These are phyloP conservation scores for Fragaria vesca DNA, from an alignment of 306 rosid species.

Conservation along the genomic window DNA sequence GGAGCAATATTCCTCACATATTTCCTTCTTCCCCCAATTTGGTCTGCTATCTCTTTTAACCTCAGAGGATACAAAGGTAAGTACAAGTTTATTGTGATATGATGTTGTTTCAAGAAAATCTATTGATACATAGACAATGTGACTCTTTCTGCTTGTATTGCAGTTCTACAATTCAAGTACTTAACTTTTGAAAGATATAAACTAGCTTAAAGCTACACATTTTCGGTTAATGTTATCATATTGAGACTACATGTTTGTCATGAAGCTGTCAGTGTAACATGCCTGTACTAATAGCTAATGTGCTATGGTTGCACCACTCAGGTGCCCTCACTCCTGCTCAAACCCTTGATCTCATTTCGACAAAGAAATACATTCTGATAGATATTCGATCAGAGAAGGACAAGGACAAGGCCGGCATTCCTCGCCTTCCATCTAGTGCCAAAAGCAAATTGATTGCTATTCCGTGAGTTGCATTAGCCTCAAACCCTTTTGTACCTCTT, in stretches of 20 bases:
- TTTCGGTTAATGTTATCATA: not conserved
- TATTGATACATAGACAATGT: not conserved
- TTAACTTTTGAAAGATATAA: not conserved
- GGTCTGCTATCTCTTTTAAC: constrained; percentile 66
- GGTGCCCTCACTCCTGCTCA: constrained; percentile 90
- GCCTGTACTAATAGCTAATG: constrained; percentile 17
- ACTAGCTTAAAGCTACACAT: not conserved
- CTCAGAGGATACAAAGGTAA: constrained; percentile 92
- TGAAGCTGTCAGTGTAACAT: not conserved
- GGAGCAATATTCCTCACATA: constrained; percentile 71
- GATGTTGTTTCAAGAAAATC: constrained; percentile 2
- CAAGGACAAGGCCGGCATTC: constrained; percentile 82
- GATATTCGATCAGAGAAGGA: constrained; percentile 90
- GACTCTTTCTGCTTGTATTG: not conserved
- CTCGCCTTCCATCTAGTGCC: constrained; percentile 85
- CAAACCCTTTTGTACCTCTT: not conserved
- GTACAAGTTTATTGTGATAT: constrained; percentile 17
- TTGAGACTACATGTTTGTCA: not conserved
- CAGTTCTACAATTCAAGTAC: not conserved
- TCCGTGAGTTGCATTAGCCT: constrained; percentile 65
- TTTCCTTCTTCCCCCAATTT: constrained; percentile 75
- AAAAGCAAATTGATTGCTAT: constrained; percentile 68
- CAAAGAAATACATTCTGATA: constrained; percentile 57
- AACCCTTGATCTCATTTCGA: constrained; percentile 71
- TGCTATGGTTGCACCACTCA: constrained; percentile 30